Percentiles rank a stretch among this genome's conserved stretches.
phyloP scores from a whole-genome alignment of 495 filamentous ascomycete genomes.

The Aspergillus bertholletiae region DNA sequence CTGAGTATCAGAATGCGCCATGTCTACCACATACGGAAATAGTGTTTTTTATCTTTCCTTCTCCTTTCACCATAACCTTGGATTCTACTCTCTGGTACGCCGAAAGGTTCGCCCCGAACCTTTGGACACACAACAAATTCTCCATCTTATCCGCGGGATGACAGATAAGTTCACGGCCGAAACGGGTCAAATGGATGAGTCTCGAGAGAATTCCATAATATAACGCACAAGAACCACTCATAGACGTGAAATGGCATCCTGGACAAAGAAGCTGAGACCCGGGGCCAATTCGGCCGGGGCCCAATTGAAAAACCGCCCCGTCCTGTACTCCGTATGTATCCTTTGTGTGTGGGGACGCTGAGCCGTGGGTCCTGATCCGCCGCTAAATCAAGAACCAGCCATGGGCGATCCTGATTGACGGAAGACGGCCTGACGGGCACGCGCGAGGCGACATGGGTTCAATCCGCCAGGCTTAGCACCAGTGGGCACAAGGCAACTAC shows the following conservation, averaged over 20 bases:
- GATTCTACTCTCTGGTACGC: slow-evolving; percentile 4
- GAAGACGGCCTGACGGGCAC: slow-evolving; percentile 10
- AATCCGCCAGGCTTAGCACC: slow-evolving; percentile 14
- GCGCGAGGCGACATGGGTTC: slow-evolving; percentile 13
- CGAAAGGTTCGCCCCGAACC: slow-evolving; percentile 19
- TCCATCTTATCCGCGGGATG: background rate
- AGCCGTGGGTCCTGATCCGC: slow-evolving; percentile 25
- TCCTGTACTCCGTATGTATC: background rate
- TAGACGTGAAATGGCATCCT: background rate
- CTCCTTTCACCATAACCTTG: background rate
- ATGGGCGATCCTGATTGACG: slow-evolving; percentile 15
- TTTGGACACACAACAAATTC: slow-evolving; percentile 4
- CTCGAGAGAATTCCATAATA: background rate
- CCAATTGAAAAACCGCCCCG: background rate
- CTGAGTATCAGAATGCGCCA: no score
- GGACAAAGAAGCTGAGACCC: slow-evolving; percentile 17
- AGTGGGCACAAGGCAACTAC: background rate
- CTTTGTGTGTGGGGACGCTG: slow-evolving; percentile 15
- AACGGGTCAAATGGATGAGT: background rate
- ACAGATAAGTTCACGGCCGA: background rate
- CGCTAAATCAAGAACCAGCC: slow-evolving; percentile 15
- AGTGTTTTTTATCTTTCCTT: background rate
- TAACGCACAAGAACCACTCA: slow-evolving; percentile 7
- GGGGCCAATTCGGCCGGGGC: slow-evolving; percentile 10
- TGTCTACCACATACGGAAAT: no score